Conservation (phyloP, 169 alveolate species). For the Cryptosporidium bovis region DNA sequence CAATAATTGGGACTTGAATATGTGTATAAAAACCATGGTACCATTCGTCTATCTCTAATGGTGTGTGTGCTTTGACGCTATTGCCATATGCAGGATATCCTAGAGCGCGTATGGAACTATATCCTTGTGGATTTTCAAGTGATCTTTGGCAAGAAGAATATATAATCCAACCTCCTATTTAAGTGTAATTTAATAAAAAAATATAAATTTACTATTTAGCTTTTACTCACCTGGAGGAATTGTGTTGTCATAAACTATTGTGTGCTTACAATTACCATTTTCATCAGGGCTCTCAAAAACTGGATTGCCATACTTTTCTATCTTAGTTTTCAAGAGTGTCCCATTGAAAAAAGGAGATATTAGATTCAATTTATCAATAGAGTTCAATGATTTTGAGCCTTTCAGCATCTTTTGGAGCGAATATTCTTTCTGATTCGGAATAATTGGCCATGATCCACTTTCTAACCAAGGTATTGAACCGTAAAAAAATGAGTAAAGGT, state of each 20-base stretch:
- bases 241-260: constrained; percentile 49
- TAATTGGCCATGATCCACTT: constrained; percentile 18
- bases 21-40: constrained; percentile 38
- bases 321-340: constrained; percentile 11
- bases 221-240: constrained; percentile 68
- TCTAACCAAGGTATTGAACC: constrained; percentile 67
- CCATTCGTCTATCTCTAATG: constrained; percentile 51
- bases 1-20: constrained; percentile 48
- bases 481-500: constrained; percentile 9
- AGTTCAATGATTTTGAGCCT: not conserved
- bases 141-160: constrained; percentile 56
- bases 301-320: constrained; percentile 16
- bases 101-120: constrained; percentile 54
- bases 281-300: constrained; percentile 13
- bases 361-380: not conserved
- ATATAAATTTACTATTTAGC: not conserved
- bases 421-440: constrained; percentile 16
- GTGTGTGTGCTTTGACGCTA: not conserved
- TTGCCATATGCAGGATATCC: constrained; percentile 71
- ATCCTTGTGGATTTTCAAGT: constrained; percentile 43
- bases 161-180: constrained; percentile 64
- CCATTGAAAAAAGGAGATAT: constrained; percentile 66
- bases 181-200: not conserved
- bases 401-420: constrained; percentile 30
- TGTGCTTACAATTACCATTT: constrained; percentile 23